Evolutionary conservation across 179 eudicot species (phyloP).

Genomic region (Spergularia azorica): DNA sequence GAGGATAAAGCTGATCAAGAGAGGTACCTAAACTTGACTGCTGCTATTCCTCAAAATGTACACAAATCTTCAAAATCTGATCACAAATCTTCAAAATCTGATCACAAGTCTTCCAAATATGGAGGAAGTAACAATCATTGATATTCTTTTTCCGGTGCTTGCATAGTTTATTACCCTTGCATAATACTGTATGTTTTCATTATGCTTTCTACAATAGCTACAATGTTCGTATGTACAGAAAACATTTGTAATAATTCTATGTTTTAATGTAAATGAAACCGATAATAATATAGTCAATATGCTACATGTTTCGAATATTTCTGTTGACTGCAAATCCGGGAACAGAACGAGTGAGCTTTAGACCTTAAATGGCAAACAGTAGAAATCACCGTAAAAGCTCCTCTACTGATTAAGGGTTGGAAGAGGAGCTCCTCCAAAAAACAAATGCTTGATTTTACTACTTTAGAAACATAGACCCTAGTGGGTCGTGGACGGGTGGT

Average conservation of each 20-base stretch:
- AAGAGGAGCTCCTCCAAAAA: too few relatives aligned
- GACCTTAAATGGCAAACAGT: too few relatives aligned
- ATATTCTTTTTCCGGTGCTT: background rate
- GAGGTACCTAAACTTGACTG: constrained; percentile 63
- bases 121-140: constrained; percentile 1
- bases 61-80: constrained; percentile 2
- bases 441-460: too few relatives aligned
- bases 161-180: background rate
- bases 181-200: background rate
- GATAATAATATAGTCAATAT: background rate
- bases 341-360: too few relatives aligned
- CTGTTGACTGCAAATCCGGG: too few relatives aligned
- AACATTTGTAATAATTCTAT: too few relatives aligned
- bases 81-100: constrained; percentile 13
- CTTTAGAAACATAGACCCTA: too few relatives aligned
- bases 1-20: constrained; percentile 40
- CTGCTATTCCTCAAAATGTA: constrained; percentile 51
- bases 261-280: background rate
- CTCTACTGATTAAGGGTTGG: too few relatives aligned
- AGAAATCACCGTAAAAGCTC: too few relatives aligned
- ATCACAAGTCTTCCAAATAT: constrained; percentile 1
- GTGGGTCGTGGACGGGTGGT: too few relatives aligned
- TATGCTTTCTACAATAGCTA: background rate
- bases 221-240: too few relatives aligned
- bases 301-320: background rate